These are phyloP conservation scores for Mixia osmundae DNA, from an alignment of 1,284 basidiomycete genomes.

Conservation along the genomic window DNA sequence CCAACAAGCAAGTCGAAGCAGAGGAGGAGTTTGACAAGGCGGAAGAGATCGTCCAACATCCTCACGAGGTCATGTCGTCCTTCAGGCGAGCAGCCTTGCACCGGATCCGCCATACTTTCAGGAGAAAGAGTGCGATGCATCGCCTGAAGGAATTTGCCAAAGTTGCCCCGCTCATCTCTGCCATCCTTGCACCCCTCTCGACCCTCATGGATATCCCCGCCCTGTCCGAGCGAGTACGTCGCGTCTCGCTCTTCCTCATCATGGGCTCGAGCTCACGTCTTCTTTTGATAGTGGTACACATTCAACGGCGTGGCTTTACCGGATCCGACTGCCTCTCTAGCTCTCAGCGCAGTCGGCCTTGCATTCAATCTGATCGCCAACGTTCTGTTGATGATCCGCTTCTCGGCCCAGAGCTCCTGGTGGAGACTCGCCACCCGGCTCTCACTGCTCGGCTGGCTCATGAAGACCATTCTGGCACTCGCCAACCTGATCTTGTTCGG, in stretches of 20 bases:
- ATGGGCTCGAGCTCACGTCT: neutral
- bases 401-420: conserved; percentile 19
- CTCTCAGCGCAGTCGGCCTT: conserved; percentile 24
- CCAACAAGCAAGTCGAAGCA: too few relatives aligned
- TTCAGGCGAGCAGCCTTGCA: too few relatives aligned
- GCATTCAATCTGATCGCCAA: conserved; percentile 26
- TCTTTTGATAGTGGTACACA: conserved; percentile 21
- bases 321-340: conserved; percentile 21
- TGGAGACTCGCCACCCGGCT: conserved; percentile 21
- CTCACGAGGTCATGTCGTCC: too few relatives aligned
- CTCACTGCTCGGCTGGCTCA: conserved; percentile 24
- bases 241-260: neutral
- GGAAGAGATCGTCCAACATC: too few relatives aligned
- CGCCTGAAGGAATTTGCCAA: too few relatives aligned
- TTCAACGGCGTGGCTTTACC: conserved; percentile 15
- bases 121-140: too few relatives aligned
- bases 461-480: conserved; percentile 22
- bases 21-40: too few relatives aligned
- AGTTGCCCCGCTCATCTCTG: neutral
- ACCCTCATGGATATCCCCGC: neutral
- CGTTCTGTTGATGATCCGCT: conserved; percentile 24
- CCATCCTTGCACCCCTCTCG: conserved; percentile 1
- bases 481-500: conserved; percentile 25
- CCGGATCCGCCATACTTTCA: too few relatives aligned
- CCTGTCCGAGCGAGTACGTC: neutral